These are phyloP conservation scores for Prunella vulgaris DNA, from an alignment of 257 asterid genomes.

Conservation along the genomic window DNA sequence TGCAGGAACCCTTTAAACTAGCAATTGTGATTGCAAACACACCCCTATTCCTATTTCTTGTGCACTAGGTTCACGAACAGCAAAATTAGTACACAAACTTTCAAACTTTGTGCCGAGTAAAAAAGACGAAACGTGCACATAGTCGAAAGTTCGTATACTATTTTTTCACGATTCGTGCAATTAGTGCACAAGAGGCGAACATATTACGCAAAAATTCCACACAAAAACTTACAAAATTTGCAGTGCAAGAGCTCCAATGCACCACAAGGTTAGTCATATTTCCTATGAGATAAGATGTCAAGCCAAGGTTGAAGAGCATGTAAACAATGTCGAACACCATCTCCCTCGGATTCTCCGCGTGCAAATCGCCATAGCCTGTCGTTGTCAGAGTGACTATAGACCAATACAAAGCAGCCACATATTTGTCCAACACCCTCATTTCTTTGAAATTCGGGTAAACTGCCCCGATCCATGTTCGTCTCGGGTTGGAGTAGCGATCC, in stretches of 20 bases:
- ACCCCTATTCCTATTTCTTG: too few relatives aligned
- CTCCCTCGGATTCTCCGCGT: slow-evolving; percentile 52
- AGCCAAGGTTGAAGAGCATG: slow-evolving; percentile 61
- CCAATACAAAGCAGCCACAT: slow-evolving; percentile 55
- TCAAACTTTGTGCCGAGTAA: not conserved
- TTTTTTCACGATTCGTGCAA: not conserved
- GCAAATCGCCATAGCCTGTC: slow-evolving; percentile 65
- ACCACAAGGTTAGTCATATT: slow-evolving; percentile 65
- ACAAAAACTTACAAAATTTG: slow-evolving; percentile 38
- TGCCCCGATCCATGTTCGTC: slow-evolving; percentile 54
- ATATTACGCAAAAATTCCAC: not conserved
- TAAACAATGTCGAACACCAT: slow-evolving; percentile 52
- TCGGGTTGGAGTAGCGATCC: slow-evolving; percentile 37
- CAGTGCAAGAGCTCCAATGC: slow-evolving; percentile 51
- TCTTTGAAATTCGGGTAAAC: slow-evolving; percentile 44
- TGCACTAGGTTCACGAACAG: not conserved
- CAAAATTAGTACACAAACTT: not conserved
- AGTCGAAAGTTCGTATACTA: not conserved
- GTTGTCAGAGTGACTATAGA: slow-evolving; percentile 61
- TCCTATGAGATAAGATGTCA: slow-evolving; percentile 59
- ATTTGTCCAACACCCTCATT: slow-evolving; percentile 43
- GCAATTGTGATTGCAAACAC: too few relatives aligned
- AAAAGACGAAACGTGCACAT: too few relatives aligned
- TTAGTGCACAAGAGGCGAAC: not conserved
- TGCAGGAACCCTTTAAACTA: too few relatives aligned